Evolutionary conservation across 345 rosid genomes (phyloP).

Genomic region (Eucalyptus polybractea): DNA sequence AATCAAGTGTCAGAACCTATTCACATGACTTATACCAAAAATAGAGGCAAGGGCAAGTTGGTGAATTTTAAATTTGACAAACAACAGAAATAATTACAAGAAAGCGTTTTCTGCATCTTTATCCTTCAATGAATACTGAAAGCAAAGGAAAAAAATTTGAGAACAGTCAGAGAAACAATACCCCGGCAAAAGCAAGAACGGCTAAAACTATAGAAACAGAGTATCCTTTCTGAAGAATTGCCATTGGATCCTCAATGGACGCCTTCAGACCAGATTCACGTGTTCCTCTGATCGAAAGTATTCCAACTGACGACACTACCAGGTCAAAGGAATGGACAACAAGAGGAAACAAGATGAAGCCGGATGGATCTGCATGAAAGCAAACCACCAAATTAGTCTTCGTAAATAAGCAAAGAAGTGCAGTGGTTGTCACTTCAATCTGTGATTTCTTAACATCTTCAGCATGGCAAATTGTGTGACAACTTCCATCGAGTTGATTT

Average conservation of each 20-base stretch:
- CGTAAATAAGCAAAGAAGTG: background rate
- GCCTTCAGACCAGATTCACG: conserved; percentile 68
- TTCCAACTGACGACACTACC: conserved; percentile 82
- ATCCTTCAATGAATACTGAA: background rate
- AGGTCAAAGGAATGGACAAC: conserved; percentile 98
- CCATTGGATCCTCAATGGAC: conserved; percentile 89
- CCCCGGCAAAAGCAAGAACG: conserved; percentile 77
- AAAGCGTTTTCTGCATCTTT: background rate
- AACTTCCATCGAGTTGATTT: background rate
- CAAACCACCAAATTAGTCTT: background rate
- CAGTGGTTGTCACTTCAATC: background rate
- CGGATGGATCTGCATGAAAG: conserved; percentile 85
- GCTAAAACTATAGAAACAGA: conserved; percentile 80
- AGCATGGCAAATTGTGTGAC: background rate
- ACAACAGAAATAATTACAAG: background rate
- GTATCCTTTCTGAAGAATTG: conserved; percentile 96
- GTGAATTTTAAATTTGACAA: background rate
- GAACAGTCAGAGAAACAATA: conserved; percentile 22
- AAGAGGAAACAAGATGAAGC: conserved; percentile 94
- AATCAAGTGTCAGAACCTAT: background rate
- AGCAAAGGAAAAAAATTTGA: background rate
- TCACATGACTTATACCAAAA: background rate
- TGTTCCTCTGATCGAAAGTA: conserved; percentile 77
- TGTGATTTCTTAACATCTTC: background rate
- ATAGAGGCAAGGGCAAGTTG: background rate